Evolutionary conservation across 2,329 filamentous ascomycete genomes (phyloP), one percentile per base, ranked within the genome.

Genomic region (Aspergillus aculeatus): DNA sequence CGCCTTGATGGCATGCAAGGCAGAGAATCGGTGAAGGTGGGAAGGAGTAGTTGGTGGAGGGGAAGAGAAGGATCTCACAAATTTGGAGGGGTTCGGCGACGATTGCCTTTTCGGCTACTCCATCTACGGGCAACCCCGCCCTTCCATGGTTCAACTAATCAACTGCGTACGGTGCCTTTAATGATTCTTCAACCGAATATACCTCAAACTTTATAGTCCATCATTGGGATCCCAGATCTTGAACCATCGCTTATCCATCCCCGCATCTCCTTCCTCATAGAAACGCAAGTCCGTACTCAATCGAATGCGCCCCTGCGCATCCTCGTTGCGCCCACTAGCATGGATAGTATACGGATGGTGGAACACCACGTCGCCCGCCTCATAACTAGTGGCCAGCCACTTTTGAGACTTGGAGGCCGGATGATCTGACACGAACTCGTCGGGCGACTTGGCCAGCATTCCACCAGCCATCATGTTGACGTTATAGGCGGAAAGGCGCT

Each of bases 271-370:
- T 50, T 73, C 69, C 47, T 77, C 75, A 62, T 75, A 77, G 64
- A 78, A 80, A 44, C 77, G 65, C 62, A 81, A 62, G 69, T 81
- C 78, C 4, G 76, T 78, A 57, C 73, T 75, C 58, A 81, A 57
- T 52, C 78, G 60, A 50, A 80, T 80, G 47, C 73, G 67, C 11
- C 73, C 71, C 9, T 66, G 38, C 11, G 68, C 62, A 64, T 80
- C 78, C 59, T 79, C 72, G 64, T 80, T 80, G 59, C 71, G 74
- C 9, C 71, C 69, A 23, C 71, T 72, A 0, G 71, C 74, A 66
- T 81, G 76, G n/a, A 80, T 73, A 61, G 73, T 73, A 62, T 75
- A 78, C 10, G 78, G 74, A 58, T 78, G 73, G 65, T 81, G 80
- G 53, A 82, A 78, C 5, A 77, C 74, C 9, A 77, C 74, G 68